These are phyloP conservation scores for Anthostomella pinea DNA, from an alignment of 2,329 filamentous ascomycete species.

Conservation along the genomic window DNA sequence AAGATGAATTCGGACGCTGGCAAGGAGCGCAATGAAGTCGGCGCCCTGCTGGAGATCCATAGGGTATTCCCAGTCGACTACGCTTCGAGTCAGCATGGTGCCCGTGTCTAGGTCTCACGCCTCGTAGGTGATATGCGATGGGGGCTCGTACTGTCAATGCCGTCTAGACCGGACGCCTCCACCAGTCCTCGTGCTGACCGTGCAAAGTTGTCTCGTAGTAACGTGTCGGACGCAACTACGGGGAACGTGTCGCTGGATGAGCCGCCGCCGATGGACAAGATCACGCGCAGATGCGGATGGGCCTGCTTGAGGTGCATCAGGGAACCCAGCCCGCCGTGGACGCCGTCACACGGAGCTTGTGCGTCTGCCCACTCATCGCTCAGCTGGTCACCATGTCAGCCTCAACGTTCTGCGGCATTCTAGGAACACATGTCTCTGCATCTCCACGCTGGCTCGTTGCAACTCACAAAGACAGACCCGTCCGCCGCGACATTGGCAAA, in stretches of 20 bases:
- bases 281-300: slow-evolving; percentile 68
- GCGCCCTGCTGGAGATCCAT: slow-evolving; percentile 61
- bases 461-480: slow-evolving; percentile 70
- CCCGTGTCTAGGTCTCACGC: background rate
- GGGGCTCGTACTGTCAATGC: slow-evolving; percentile 65
- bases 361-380: slow-evolving; percentile 78
- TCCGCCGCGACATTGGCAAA: slow-evolving; percentile 73
- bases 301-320: slow-evolving; percentile 70
- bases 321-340: slow-evolving; percentile 68
- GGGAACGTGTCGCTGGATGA: slow-evolving; percentile 65
- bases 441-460: too few species aligned
- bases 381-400: slow-evolving; percentile 48
- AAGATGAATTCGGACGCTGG: slow-evolving; percentile 63
- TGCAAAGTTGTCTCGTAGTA: slow-evolving; percentile 66
- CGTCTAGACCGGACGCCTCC: slow-evolving; percentile 68
- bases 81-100: slow-evolving; percentile 7
- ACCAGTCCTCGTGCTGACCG: slow-evolving; percentile 64
- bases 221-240: slow-evolving; percentile 58
- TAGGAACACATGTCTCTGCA: too few species aligned
- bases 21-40: slow-evolving; percentile 68
- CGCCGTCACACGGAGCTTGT: slow-evolving; percentile 68
- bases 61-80: slow-evolving; percentile 82
- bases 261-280: slow-evolving; percentile 73
- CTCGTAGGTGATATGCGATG: slow-evolving; percentile 1
- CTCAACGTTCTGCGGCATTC: background rate